These are phyloP conservation scores for Verbena officinalis DNA, from an alignment of 257 asterid species.

Conservation along the genomic window DNA sequence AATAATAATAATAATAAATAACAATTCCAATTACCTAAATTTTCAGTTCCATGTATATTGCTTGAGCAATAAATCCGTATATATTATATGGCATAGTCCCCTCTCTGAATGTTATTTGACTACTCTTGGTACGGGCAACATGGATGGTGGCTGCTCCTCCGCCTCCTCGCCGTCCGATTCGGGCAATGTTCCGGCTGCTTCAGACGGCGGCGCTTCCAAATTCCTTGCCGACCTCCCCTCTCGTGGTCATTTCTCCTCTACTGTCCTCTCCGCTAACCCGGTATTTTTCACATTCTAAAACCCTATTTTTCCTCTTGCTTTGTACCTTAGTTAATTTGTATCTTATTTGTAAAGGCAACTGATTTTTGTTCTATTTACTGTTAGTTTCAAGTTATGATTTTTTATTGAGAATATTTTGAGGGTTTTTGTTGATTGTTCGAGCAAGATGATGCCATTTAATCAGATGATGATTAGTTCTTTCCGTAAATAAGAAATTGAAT, in stretches of 20 bases:
- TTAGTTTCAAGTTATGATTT: not conserved
- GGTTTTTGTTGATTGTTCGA: slow-evolving; percentile 19
- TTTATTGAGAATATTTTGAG: slow-evolving; percentile 9
- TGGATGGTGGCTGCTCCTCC: slow-evolving; percentile 45
- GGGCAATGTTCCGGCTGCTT: slow-evolving; percentile 30
- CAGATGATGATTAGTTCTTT: not conserved
- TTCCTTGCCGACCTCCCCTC: slow-evolving; percentile 68
- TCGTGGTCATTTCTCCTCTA: slow-evolving; percentile 74
- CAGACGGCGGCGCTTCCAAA: slow-evolving; percentile 47
- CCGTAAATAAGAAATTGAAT: not conserved
- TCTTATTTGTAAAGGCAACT: slow-evolving; percentile 8
- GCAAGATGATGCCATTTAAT: not conserved
- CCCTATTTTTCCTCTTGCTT: not conserved
- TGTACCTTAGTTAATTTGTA: not conserved
- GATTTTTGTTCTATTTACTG: not conserved
- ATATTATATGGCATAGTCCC: not conserved
- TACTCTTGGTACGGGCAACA: not conserved
- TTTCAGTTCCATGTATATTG: not conserved
- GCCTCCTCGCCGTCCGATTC: slow-evolving; percentile 32
- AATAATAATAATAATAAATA: too few relatives aligned
- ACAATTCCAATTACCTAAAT: not conserved
- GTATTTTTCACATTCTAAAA: slow-evolving; percentile 33
- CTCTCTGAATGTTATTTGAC: not conserved
- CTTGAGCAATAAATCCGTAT: not conserved
- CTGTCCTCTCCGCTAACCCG: slow-evolving; percentile 59